Evolutionary conservation across 441 rosid species (phyloP).

Genomic region (Adansonia rubrostipa): DNA sequence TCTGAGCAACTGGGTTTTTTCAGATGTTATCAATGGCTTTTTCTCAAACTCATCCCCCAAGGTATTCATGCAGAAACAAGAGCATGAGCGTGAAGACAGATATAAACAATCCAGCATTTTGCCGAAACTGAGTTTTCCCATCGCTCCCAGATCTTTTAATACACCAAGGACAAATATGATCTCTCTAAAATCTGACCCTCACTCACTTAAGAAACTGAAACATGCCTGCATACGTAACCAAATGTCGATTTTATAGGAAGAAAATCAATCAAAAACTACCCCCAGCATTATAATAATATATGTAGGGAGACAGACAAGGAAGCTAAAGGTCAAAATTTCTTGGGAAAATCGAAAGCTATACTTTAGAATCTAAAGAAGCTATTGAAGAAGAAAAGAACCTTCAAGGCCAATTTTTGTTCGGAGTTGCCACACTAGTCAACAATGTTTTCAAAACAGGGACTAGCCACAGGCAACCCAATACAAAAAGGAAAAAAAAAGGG

Average conservation of each 20-base stretch:
- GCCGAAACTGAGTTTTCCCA: slow-evolving; percentile 71
- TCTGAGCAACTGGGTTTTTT: slow-evolving; percentile 36
- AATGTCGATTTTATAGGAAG: neutral
- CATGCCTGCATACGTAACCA: slow-evolving; percentile 1
- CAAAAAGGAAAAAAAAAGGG: neutral
- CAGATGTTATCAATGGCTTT: slow-evolving; percentile 46
- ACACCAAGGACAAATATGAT: slow-evolving; percentile 15
- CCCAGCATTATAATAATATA: neutral
- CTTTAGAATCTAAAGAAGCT: slow-evolving; percentile 25
- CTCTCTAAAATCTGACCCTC: slow-evolving; percentile 6
- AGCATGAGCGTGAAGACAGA: slow-evolving; percentile 54
- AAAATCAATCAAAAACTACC: slow-evolving; percentile 15
- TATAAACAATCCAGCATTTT: slow-evolving; percentile 69
- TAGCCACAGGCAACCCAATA: neutral
- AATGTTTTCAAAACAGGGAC: neutral
- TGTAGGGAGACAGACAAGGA: neutral
- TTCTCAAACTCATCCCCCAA: slow-evolving; percentile 60
- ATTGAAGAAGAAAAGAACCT: slow-evolving; percentile 21
- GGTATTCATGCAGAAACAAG: slow-evolving; percentile 69
- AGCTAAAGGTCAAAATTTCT: slow-evolving; percentile 32
- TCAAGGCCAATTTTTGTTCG: slow-evolving; percentile 23
- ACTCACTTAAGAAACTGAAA: slow-evolving; percentile 19
- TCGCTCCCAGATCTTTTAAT: slow-evolving; percentile 25
- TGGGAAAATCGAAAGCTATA: slow-evolving; percentile 28
- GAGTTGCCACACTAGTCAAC: slow-evolving; percentile 16